Evolutionary conservation across 1,284 basidiomycete genomes (phyloP).

Genomic region (Ceraceosorus guamensis): DNA sequence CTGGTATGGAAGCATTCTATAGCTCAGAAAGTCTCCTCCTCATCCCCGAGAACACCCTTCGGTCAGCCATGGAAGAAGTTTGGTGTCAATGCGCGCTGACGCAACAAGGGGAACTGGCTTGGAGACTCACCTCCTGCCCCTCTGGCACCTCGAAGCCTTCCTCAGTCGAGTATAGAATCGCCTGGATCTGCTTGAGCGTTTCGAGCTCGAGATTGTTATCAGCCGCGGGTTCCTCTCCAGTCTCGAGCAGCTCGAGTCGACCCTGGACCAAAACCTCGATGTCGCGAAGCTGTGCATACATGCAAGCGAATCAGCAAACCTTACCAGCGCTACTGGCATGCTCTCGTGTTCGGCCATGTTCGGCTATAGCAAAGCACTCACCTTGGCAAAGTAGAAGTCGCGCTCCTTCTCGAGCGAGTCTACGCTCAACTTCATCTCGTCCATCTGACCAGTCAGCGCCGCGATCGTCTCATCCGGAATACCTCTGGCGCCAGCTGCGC

Average conservation of each 20-base stretch:
- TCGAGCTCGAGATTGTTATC: slow-evolving; percentile 54
- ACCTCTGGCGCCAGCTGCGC: slow-evolving; percentile 13
- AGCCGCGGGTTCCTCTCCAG: slow-evolving; percentile 52
- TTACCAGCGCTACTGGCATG: background rate
- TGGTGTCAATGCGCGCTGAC: background rate
- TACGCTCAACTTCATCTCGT: slow-evolving; percentile 72
- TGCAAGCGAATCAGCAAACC: background rate
- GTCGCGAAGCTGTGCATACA: slow-evolving; percentile 53
- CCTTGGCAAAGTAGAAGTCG: slow-evolving; percentile 98
- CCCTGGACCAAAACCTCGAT: slow-evolving; percentile 79
- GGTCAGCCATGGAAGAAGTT: background rate
- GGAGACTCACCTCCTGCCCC: slow-evolving; percentile 22
- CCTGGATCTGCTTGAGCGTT: slow-evolving; percentile 75
- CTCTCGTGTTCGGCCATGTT: background rate
- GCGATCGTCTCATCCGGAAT: slow-evolving; percentile 52
- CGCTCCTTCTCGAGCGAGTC: slow-evolving; percentile 80
- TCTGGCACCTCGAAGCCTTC: slow-evolving; percentile 48
- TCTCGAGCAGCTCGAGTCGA: slow-evolving; percentile 39
- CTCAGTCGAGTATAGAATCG: slow-evolving; percentile 88
- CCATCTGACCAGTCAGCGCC: slow-evolving; percentile 67
- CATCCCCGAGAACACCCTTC: background rate
- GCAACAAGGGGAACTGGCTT: background rate
- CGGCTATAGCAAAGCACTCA: slow-evolving; percentile 46
- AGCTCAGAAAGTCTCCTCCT: slow-evolving; percentile 9
- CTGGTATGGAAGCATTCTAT: too few relatives aligned